phyloP scores from a whole-genome alignment of 768 basidiomycete species.

The Amanita polypyramis region DNA sequence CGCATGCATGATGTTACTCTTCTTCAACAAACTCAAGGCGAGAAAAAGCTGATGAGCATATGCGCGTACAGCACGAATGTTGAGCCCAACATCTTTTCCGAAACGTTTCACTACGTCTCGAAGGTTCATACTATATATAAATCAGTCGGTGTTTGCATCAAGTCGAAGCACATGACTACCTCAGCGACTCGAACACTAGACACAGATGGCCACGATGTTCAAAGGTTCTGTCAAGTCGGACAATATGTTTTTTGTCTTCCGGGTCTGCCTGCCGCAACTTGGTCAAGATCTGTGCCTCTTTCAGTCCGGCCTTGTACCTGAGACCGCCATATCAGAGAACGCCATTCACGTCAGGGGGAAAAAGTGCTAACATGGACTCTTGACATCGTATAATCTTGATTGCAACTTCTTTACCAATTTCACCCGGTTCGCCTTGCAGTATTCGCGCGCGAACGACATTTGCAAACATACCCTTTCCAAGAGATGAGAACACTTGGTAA shows the following conservation, averaged over 20 bases:
- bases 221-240: slow-evolving; percentile 88
- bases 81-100: slow-evolving; percentile 95
- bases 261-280: slow-evolving; percentile 85
- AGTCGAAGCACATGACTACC: slow-evolving; percentile 51
- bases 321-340: slow-evolving; percentile 2
- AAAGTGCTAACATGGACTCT: slow-evolving; percentile 78
- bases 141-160: slow-evolving; percentile 1
- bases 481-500: slow-evolving; percentile 88
- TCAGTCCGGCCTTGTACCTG: slow-evolving; percentile 92
- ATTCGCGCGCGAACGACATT: slow-evolving; percentile 89
- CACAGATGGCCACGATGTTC: slow-evolving; percentile 97
- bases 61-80: slow-evolving; percentile 95
- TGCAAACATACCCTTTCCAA: slow-evolving; percentile 99
- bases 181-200: slow-evolving; percentile 89
- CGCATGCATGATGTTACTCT: slow-evolving; percentile 93
- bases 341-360: background rate
- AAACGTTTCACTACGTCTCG: slow-evolving; percentile 97
- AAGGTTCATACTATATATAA: slow-evolving; percentile 75
- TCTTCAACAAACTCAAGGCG: slow-evolving; percentile 72
- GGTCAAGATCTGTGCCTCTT: slow-evolving; percentile 83
- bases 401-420: slow-evolving; percentile 65
- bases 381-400: slow-evolving; percentile 96
- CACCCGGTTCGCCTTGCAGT: slow-evolving; percentile 51
- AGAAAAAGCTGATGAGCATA: slow-evolving; percentile 96
- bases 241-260: slow-evolving; percentile 93